Percentiles rank a stretch among this genome's conserved stretches.
Evolutionary conservation across 805 yeast genomes (phyloP).

Genomic region (Metschnikowia cubensis): DNA sequence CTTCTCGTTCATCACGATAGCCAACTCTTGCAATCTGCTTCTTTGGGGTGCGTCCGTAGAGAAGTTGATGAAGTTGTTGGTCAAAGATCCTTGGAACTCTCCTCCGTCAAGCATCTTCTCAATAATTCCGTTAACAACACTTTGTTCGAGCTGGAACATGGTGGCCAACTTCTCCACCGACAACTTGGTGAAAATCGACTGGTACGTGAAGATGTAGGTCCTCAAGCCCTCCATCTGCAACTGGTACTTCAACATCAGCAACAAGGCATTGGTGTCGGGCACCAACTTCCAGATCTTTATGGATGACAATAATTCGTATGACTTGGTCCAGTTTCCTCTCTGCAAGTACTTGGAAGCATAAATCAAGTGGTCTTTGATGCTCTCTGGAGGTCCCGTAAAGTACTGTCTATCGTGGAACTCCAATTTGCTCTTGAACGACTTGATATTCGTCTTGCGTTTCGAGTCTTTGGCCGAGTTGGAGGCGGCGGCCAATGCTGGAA

Average conservation of each 20-base stretch:
- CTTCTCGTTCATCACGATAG: conserved; percentile 79
- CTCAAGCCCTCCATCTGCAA: conserved; percentile 88
- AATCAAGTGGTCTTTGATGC: conserved; percentile 88
- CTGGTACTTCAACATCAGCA: conserved; percentile 68
- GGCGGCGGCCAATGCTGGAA: conserved; percentile 75
- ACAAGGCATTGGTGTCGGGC: conserved; percentile 63
- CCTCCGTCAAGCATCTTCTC: conserved; percentile 72
- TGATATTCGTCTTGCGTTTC: conserved; percentile 53
- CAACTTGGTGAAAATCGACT: conserved; percentile 68
- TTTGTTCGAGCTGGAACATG: conserved; percentile 60
- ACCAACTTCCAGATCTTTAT: conserved; percentile 85
- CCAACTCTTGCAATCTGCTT: conserved; percentile 81
- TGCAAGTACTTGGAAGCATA: conserved; percentile 87
- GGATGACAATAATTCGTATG: conserved; percentile 65
- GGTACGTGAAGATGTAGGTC: conserved; percentile 86
- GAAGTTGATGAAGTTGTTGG: conserved; percentile 64
- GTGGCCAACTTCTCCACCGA: conserved; percentile 62
- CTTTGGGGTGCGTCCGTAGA: conserved; percentile 69
- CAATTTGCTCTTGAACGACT: conserved; percentile 84
- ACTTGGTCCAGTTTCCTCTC: conserved; percentile 83
- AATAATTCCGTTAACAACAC: conserved; percentile 58
- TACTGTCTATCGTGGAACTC: conserved; percentile 93
- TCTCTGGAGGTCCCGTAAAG: conserved; percentile 97
- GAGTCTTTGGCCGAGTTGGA: conserved; percentile 58
- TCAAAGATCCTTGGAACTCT: conserved; percentile 73